Evolutionary conservation across 371 early-diverging fungal genomes (phyloP), one percentile per base, ranked within the genome.

Genomic region (Zychaea mexicana): DNA sequence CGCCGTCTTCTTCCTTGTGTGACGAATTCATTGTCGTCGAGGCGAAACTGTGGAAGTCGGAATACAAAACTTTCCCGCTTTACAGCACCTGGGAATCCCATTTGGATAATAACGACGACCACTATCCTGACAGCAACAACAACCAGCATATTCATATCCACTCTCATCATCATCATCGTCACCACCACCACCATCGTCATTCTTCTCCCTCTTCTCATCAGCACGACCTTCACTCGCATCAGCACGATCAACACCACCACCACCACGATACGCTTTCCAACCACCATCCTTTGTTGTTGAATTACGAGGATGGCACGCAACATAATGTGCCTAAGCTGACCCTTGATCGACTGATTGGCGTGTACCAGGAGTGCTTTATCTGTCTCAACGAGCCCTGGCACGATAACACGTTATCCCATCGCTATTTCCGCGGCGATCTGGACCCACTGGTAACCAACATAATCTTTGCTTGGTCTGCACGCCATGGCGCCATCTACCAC

Each of bases 401-500:
- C 15, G 60, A 61, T 42, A 22, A 39, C 15, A 64, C 61, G n/a
- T 17, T 69, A 3, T 28, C 39, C 10, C 39, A 47, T 9, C 65
- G 62, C 5, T 58, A 59, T 30, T 21, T 30, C 15, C 9, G 32
- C 7, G 52, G 46, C 2, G 47, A 46, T 5, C 47, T 58, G 9
- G 63, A 63, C 57, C 73, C 81, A 6, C 39, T 82, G 30, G 27
- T 82, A 12, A 57, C 65, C 10, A 76, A 79, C 62, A 67, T 75
- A 7, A 60, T 74, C 0, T 64, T 82, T 57, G 75, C 79, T 22
- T 82, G 82, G 82, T 67, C 82, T 12, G 75, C 79, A 9, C 66
- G 82, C 5, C 82, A 82, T 57, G 76, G 75, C 3, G 79, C 79
- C 4, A 76, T 82, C 5, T 77, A 77, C 47, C 82, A 82, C 32